Evolutionary conservation across 2,329 filamentous ascomycete species (phyloP), one percentile per base, ranked within the genome.

Genomic region (Alternaria triticimaculans): DNA sequence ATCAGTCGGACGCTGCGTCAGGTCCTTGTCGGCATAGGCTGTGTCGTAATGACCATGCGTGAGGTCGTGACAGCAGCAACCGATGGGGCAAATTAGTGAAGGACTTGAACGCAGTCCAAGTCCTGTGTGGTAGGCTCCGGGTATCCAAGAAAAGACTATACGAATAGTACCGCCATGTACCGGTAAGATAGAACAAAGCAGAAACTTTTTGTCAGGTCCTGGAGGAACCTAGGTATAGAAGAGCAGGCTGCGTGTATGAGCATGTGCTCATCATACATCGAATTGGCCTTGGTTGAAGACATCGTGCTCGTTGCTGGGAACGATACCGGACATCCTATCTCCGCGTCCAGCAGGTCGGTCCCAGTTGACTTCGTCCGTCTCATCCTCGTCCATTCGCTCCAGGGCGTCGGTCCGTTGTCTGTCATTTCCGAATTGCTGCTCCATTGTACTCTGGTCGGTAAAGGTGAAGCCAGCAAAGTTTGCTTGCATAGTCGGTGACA

Each of bases 391-490:
- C 79, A 81, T 82, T 61, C 80, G 88, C 68, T 80, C 81, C 65
- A 72, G 30, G 15, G 55, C 75, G 59, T 76, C 78, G 26, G 80
- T 75, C n/a, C 79, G 75, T 57, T 81, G 79, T 21, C 73, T 78
- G 63, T 72, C 62, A 18, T 59, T 58, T 21, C 65, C 72, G 60
- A 93, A 94, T 69, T 96, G 90, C 67, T 95, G 93, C 56, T 98
- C 94, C 60, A 99, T 90, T 2, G 93, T 92, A 76, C 93, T 97
- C 82, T 98, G 95, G 73, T 98, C 96, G n/a, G 98, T 96, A 79
- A 97, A 99, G 0, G 96, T 99, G 81, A 99, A 99, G 33, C 96
- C 96, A 76, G 96, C 93, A 84, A 99, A 99, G 77, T 98, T 97
- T 67, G 95, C 96, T 82, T 99, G 96, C 82, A 97, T 94, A 3